These are phyloP conservation scores for Petunia hybrid DNA, from an alignment of 305 asterid genomes.

Conservation along the genomic window DNA sequence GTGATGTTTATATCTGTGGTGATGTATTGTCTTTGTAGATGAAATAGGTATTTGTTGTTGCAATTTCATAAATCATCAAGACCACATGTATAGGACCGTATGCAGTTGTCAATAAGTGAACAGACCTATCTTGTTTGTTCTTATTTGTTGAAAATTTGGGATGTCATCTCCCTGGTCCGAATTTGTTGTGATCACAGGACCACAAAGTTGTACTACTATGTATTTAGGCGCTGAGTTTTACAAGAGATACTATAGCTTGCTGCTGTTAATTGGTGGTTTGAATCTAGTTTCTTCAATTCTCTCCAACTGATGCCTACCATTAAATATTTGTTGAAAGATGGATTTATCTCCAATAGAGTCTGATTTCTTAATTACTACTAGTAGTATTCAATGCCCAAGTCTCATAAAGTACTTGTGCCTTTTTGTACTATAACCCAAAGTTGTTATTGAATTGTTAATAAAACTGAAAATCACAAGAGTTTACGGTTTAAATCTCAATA, in stretches of 20 bases:
- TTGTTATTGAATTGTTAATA: no score
- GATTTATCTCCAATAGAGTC: not conserved
- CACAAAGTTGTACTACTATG: not conserved
- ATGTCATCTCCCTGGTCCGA: conserved; percentile 26
- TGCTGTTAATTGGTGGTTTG: not conserved
- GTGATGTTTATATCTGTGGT: not conserved
- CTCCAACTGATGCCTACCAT: not conserved
- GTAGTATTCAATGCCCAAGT: not conserved
- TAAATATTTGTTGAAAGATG: not conserved
- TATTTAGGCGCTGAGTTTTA: not conserved
- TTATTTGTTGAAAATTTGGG: not conserved
- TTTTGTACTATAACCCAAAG: no score
- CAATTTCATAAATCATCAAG: not conserved
- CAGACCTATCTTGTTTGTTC: conserved; percentile 1
- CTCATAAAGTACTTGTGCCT: no score
- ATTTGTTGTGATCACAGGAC: conserved; percentile 21
- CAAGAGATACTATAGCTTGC: not conserved
- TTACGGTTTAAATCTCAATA: no score
- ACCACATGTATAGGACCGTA: conserved; percentile 7
- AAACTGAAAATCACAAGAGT: no score
- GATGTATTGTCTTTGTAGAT: not conserved
- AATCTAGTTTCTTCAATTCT: not conserved
- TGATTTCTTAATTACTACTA: not conserved
- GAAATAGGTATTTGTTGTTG: not conserved
- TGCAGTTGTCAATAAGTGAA: conserved; percentile 7